Evolutionary conservation across 306 rosid species (phyloP), one percentile per base, ranked within the genome.

Genomic region (Cicer pinnatifidum): DNA sequence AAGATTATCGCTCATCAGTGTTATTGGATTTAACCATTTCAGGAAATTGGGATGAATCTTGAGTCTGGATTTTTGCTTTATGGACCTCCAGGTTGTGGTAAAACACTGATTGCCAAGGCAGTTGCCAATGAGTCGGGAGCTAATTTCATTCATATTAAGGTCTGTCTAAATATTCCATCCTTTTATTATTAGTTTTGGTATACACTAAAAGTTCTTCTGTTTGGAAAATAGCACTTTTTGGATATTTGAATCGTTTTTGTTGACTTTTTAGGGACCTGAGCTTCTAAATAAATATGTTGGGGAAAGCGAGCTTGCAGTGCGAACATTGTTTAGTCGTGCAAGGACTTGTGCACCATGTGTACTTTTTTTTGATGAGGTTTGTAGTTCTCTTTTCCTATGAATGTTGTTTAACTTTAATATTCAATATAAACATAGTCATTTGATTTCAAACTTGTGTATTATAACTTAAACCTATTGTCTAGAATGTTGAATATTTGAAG

Each of bases 121-220:
- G 70, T 65, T 65, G 70, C 70, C 70, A 65, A 65, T 65, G 70
- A 65, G 39, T 53, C 70, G 10, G 70, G 71, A 66, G 71, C 71
- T 44, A 66, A 66, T 45, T 66, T 66, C 56, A 66, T 66, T 45
- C 40, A 66, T 45, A 66, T 66, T 20, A 66, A 66, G 71, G 71
- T 45, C 1, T 15, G 41, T 45, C 72, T 20, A 43, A 66, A 44
- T 66, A 66, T 23, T 67, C 12, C 72, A 45, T 67, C 41, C 71
- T 23, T 45, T 67, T 45, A 8, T 67, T 7, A 11, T 67, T 23
- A 67, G 33, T 28, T 67, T 45, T 67, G 56, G 41, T 19, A 19
- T 44, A 44, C 71, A 45, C 6, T 20, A 45, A 45, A 7, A 11
- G 28, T 44, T 3, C 11, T 17, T 40, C 5, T 66, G 41, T 11